phyloP scores from a whole-genome alignment of 2,329 filamentous ascomycete genomes.

The Cladobotryum mycophilum region DNA sequence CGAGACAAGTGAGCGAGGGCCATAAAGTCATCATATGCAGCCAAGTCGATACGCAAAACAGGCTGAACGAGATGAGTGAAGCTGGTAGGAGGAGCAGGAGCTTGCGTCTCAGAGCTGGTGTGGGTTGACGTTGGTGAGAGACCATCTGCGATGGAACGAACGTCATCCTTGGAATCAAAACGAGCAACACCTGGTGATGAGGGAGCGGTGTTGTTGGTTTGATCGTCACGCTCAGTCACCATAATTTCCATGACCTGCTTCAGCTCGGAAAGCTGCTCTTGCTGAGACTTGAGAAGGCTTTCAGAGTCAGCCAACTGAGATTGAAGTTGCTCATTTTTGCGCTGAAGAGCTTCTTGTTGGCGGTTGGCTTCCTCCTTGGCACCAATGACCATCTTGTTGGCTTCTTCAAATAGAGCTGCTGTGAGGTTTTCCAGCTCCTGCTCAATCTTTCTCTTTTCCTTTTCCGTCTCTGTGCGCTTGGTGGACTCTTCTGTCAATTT shows the following conservation, averaged over 20 bases:
- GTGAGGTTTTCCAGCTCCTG: conserved; percentile 87
- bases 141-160: conserved; percentile 26
- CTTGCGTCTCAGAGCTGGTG: conserved; percentile 32
- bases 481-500: conserved; percentile 60
- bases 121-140: conserved; percentile 21
- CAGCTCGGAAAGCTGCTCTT: conserved; percentile 86
- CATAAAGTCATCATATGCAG: conserved; percentile 78
- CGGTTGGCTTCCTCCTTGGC: conserved; percentile 84
- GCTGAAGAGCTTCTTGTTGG: conserved; percentile 73
- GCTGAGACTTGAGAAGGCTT: conserved; percentile 76
- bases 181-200: conserved; percentile 73
- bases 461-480: conserved; percentile 59
- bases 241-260: conserved; percentile 91
- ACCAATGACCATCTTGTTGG: conserved; percentile 90
- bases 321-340: conserved; percentile 81
- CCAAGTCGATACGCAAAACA: conserved; percentile 74
- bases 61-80: conserved; percentile 80
- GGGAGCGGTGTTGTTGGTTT: conserved; percentile 65
- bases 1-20: conserved; percentile 66
- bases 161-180: conserved; percentile 53
- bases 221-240: conserved; percentile 65
- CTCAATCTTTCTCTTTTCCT: conserved; percentile 84
- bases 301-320: conserved; percentile 84
- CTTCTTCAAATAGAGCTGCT: conserved; percentile 92
- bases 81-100: conserved; percentile 57